These are phyloP conservation scores for Emergomyces pasteurianus DNA, from an alignment of 2,329 filamentous ascomycete genomes.

Conservation along the genomic window DNA sequence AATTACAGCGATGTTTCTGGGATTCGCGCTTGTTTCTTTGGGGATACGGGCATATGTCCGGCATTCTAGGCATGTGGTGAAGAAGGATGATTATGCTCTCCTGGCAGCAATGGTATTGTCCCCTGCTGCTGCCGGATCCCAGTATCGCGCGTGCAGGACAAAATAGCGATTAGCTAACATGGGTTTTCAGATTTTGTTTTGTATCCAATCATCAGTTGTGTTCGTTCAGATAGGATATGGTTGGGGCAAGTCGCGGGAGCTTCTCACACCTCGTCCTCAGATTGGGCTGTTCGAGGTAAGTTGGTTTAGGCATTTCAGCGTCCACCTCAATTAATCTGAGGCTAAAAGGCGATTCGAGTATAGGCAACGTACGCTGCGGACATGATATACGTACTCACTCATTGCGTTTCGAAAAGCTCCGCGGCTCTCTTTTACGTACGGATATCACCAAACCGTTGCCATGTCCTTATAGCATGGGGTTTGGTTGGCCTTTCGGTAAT, in stretches of 20 bases:
- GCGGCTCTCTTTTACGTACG: conserved; percentile 28
- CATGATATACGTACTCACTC: conserved; percentile 28
- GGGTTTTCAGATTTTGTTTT: conserved; percentile 19
- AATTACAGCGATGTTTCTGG: conserved; percentile 26
- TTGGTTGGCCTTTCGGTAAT: conserved; percentile 21
- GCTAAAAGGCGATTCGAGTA: neutral
- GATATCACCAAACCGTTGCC: conserved; percentile 24
- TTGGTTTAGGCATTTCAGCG: neutral
- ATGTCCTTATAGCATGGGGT: conserved; percentile 18
- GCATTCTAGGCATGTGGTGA: conserved; percentile 18
- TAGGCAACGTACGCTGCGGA: conserved; percentile 30
- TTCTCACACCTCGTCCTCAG: conserved; percentile 13
- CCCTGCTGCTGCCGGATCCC: neutral
- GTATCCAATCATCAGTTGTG: conserved; percentile 27
- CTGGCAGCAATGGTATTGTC: conserved; percentile 19
- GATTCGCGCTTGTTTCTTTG: conserved; percentile 29
- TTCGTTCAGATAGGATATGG: conserved; percentile 29
- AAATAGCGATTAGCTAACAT: conserved; percentile 4
- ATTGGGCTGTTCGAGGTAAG: conserved; percentile 26
- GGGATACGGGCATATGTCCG: conserved; percentile 31
- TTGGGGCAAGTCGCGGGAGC: conserved; percentile 25
- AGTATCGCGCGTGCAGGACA: neutral
- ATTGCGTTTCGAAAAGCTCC: conserved; percentile 34
- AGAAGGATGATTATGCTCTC: conserved; percentile 26
- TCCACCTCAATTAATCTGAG: neutral